Percentiles rank a stretch among this genome's conserved stretches.
These are phyloP conservation scores for Leptographium galeiforme DNA, from an alignment of 2,329 filamentous ascomycete genomes.

Conservation along the genomic window DNA sequence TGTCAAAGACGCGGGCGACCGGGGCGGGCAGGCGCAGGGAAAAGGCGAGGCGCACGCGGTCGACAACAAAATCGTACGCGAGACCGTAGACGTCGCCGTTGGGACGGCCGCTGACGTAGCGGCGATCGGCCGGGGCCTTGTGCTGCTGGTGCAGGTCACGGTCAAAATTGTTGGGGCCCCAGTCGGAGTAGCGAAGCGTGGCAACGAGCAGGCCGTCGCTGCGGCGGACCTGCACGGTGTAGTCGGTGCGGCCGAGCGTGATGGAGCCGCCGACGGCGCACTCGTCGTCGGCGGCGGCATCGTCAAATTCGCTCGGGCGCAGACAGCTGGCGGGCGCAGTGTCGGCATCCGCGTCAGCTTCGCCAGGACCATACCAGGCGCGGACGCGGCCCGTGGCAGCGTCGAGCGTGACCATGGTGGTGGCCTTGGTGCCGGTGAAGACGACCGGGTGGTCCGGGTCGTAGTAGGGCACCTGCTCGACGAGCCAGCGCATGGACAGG, in stretches of 20 bases:
- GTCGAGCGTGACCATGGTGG: constrained; percentile 77
- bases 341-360: constrained; percentile 30
- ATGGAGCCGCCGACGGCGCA: constrained; percentile 71
- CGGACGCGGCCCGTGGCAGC: constrained; percentile 71
- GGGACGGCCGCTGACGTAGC: constrained; percentile 77
- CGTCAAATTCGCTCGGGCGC: constrained; percentile 50
- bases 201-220: constrained; percentile 64
- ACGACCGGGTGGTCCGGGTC: constrained; percentile 65
- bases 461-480: constrained; percentile 68
- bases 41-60: constrained; percentile 42
- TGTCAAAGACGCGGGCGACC: constrained; percentile 78
- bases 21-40: constrained; percentile 59
- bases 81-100: constrained; percentile 76
- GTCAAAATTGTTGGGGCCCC: constrained; percentile 86
- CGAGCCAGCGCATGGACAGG: constrained; percentile 71
- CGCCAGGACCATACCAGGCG: constrained; percentile 69
- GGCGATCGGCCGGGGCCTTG: constrained; percentile 63
- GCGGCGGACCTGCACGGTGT: constrained; percentile 75
- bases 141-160: constrained; percentile 79
- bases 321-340: constrained; percentile 58
- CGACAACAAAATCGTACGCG: constrained; percentile 38
- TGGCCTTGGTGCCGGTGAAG: constrained; percentile 86
- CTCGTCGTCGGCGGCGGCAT: constrained; percentile 53
- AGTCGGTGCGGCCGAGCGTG: constrained; percentile 76
- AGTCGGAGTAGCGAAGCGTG: constrained; percentile 85